Base-by-base conservation (phyloP, 805 yeast species). In the Candida maesae region DNA sequence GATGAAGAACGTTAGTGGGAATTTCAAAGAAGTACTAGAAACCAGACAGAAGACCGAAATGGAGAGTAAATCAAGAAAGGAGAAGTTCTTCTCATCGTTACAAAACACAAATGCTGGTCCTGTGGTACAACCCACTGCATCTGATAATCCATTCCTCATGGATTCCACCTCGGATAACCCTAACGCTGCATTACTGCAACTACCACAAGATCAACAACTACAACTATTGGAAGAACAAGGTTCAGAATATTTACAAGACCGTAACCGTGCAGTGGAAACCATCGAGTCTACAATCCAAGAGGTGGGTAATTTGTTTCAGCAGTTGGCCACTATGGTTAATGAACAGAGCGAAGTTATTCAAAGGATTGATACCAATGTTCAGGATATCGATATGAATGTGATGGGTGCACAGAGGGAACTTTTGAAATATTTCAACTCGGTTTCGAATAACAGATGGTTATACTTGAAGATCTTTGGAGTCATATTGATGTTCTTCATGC, bases 331-430 rank as follows among this genome's bases (percentile, higher is more conserved):
- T 1, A 91, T 93, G 98, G 97, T 93, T 7, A 89, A 86, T 47
- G 98, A 93, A 62, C 99, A 93, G 65, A 91, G 98, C 30, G 99
- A 93, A 55, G 85, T 84, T 13, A 91, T 93, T 42, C 98, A 91
- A 63, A 72, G 98, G 58, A 93, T 93, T 49, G 99, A 93, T 64
- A 86, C 81, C 41, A 90, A 93, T 58, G 95, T 95, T 6, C 96
- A 90, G 52, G 98, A 93, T 56, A 88, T 91, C 39, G 79, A 87
- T 54, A 61, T 91, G 59, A 93, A 90, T 60, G 90, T 93, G 13
- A 67, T 76, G 20, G 98, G 98, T 2, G 99, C 99, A 0, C 98
- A 93, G 61, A 69, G 97, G 46, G 98, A 93, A 61, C 72, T 93
- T 50, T 68, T 91, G 52, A 91, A 89, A 62, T 93, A 90, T 64